These are phyloP conservation scores for Jaltomata sinuosa DNA, from an alignment of 257 asterid genomes.

Conservation along the genomic window DNA sequence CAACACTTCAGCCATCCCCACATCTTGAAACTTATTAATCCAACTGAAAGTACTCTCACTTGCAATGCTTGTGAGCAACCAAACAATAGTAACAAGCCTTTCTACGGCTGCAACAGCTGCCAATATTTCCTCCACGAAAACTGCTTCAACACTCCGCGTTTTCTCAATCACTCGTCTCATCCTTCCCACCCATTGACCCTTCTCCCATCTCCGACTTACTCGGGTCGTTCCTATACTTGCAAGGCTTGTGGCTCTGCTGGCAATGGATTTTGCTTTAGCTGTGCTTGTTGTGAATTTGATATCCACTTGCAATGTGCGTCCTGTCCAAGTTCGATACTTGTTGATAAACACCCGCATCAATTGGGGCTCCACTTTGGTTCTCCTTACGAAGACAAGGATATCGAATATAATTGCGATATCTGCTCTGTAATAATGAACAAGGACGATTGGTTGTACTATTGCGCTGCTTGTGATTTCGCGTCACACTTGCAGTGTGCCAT, in stretches of 20 bases:
- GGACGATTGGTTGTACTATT: constrained; percentile 14
- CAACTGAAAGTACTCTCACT: neutral
- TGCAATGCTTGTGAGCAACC: constrained; percentile 19
- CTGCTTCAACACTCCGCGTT: constrained; percentile 27
- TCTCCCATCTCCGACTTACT: constrained; percentile 17
- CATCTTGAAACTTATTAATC: constrained; percentile 1
- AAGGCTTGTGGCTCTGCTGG: constrained; percentile 17
- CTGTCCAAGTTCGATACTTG: neutral
- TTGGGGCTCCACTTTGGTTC: constrained; percentile 4
- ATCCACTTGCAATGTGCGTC: constrained; percentile 19
- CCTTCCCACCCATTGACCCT: constrained; percentile 25
- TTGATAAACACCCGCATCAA: constrained; percentile 9
- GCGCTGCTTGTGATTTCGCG: constrained; percentile 17
- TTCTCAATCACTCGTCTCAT: constrained; percentile 20
- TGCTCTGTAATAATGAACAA: neutral
- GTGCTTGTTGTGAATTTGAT: constrained; percentile 27
- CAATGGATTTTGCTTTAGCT: constrained; percentile 12
- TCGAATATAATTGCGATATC: neutral
- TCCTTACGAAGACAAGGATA: neutral
- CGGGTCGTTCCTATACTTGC: constrained; percentile 8
- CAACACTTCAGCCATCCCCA: constrained; percentile 35
- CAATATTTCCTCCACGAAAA: constrained; percentile 20
- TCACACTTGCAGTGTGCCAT: constrained; percentile 6
- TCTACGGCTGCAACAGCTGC: constrained; percentile 23
- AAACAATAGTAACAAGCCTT: neutral